Evolutionary conservation across 371 early-diverging fungal species (phyloP).

Genomic region (Mortierella polycephala): DNA sequence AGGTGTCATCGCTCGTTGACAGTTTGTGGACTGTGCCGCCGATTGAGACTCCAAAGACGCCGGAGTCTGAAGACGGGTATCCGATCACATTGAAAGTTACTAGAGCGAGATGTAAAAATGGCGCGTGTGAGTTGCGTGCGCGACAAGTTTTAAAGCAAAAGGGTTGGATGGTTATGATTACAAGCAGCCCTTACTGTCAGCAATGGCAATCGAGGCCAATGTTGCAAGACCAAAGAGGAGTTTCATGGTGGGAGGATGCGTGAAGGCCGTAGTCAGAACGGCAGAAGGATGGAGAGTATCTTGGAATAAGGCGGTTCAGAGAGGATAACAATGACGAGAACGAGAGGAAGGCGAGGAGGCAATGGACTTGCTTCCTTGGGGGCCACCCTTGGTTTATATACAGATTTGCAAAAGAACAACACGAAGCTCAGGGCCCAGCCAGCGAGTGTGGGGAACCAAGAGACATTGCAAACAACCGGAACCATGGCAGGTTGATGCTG

Average conservation of each 20-base stretch:
- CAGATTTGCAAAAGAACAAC: too few relatives aligned
- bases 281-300: too few relatives aligned
- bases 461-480: too few relatives aligned
- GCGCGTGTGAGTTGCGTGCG: neutral
- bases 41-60: constrained; percentile 32
- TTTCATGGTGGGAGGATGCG: constrained; percentile 1
- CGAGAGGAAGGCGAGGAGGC: too few relatives aligned
- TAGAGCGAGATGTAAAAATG: neutral
- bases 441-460: too few relatives aligned
- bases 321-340: too few relatives aligned
- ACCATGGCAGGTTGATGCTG: too few relatives aligned
- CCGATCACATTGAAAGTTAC: constrained; percentile 40
- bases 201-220: constrained; percentile 10
- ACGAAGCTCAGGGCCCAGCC: too few relatives aligned
- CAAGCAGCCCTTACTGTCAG: constrained; percentile 9
- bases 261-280: too few relatives aligned
- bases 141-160: neutral
- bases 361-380: too few relatives aligned
- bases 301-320: too few relatives aligned
- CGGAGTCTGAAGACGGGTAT: constrained; percentile 11
- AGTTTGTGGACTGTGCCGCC: constrained; percentile 20
- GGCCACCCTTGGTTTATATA: too few relatives aligned
- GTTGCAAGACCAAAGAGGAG: constrained; percentile 5
- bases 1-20: constrained; percentile 11
- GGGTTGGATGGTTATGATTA: neutral